phyloP scores from a whole-genome alignment of 129 eudicot species.

The Cynara cardunculus region DNA sequence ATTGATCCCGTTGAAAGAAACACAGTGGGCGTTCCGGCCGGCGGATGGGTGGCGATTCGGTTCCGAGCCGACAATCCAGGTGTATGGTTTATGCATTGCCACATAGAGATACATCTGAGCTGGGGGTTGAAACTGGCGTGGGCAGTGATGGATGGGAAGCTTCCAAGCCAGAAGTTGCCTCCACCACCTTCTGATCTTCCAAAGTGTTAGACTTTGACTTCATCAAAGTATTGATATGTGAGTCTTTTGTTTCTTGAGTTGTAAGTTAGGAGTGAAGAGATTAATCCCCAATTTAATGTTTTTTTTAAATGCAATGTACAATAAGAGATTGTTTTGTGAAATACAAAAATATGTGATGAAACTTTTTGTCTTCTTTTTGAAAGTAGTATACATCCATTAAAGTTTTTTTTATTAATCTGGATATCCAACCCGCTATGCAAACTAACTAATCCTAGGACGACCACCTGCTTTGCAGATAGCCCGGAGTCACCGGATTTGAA shows the following conservation, averaged over 20 bases:
- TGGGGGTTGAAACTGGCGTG: constrained; percentile 72
- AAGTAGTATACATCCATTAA: not conserved
- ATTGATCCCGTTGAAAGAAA: constrained; percentile 59
- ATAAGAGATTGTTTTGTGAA: constrained; percentile 3
- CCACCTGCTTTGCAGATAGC: too few species aligned
- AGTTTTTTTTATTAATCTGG: too few species aligned
- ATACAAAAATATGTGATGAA: not conserved
- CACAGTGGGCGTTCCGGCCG: constrained; percentile 57
- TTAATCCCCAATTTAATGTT: not conserved
- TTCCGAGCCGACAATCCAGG: constrained; percentile 63
- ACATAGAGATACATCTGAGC: constrained; percentile 52
- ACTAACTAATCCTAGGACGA: too few species aligned
- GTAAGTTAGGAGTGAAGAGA: constrained; percentile 18
- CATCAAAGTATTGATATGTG: constrained; percentile 5
- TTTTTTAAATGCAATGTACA: not conserved
- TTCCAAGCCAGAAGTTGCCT: constrained; percentile 50
- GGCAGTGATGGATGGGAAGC: constrained; percentile 59
- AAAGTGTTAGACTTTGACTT: constrained; percentile 33
- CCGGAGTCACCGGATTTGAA: too few species aligned
- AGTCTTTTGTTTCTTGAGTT: constrained; percentile 17
- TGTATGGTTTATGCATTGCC: constrained; percentile 76
- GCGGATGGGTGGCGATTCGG: constrained; percentile 64
- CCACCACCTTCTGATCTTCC: constrained; percentile 79
- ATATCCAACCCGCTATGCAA: too few species aligned
- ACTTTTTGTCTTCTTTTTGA: not conserved